Base-by-base conservation (phyloP, 2,329 filamentous ascomycete species). In the Colletotrichum tanaceti region DNA sequence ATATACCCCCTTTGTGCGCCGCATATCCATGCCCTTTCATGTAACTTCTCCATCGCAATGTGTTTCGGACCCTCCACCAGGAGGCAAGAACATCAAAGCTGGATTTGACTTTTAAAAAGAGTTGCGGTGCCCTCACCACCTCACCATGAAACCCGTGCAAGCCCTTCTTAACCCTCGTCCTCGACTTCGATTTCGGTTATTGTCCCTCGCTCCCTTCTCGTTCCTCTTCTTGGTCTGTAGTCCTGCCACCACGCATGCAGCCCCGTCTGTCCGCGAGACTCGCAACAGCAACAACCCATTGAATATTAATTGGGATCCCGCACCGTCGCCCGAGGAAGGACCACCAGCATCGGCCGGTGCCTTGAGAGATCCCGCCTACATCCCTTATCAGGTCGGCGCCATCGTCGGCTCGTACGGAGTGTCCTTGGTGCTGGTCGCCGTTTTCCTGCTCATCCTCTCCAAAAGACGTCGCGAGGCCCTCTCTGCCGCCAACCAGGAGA, bases 341-440 rank as follows among this genome's bases (percentile, higher is more conserved):
- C 86, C 90, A 66, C 82, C 86, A 10, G 77, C 89, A 52, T 89
- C 89, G 47, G 83, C 84, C 63, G 79, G 84, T 73, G 87, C 90
- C 44, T 78, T 88, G 57, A 83, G 89, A 73, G 66, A 71, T 44
- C 82, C 82, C 71, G 80, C 85, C 20, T 88, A 91, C 64, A 87
- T 98, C 24, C 93, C 94, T 20, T 90, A 89, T 68, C 91, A 98
- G 79, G 90, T 98, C 73, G 91, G 92, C 71, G 93, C 90, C 72
- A 92, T 98, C 69, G 86, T 95, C 68, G 93, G 90, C 70, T 90
- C 92, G 68, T 98, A 98, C 87, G 85, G 94, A 67, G 79, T 93
- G 70, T 92, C 89, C 43, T 85, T 97, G 75, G 84, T 93, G 74
- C 79, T 96, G 74, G 88, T 96, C 74, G 90, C 93, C 73, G 83